phyloP scores from a whole-genome alignment of 805 yeast species.

The Ogataea henricii region DNA sequence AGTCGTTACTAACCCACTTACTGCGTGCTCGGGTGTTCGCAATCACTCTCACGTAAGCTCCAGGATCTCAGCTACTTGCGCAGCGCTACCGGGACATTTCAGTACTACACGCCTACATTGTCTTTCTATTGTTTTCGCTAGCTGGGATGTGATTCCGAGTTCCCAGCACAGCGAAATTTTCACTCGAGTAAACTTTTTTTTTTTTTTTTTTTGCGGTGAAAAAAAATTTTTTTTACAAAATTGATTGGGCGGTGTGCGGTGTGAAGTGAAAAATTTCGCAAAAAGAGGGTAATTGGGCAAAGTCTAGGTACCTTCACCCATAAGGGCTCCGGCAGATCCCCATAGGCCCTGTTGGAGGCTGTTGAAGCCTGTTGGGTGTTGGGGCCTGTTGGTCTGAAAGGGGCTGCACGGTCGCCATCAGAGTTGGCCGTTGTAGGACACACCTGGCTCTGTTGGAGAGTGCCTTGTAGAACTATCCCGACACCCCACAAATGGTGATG shows the following conservation, averaged over 20 bases:
- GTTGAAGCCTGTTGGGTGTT: no score
- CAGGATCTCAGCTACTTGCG: slow-evolving; percentile 1
- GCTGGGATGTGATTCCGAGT: neutral
- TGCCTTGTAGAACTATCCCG: no score
- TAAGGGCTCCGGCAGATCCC: no score
- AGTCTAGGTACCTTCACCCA: no score
- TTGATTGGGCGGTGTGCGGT: slow-evolving; percentile 9
- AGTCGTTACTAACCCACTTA: neutral
- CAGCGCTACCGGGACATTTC: slow-evolving; percentile 1
- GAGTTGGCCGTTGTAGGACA: no score
- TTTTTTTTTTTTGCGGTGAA: neutral
- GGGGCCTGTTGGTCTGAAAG: no score
- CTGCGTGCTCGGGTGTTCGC: slow-evolving; percentile 1
- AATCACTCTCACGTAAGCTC: neutral
- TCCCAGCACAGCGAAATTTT: slow-evolving; percentile 1
- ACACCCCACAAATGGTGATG: no score
- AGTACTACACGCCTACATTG: neutral
- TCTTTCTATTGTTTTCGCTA: slow-evolving; percentile 2
- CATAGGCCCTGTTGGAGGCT: no score
- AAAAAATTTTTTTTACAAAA: neutral
- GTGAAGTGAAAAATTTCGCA: slow-evolving; percentile 5
- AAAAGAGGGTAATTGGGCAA: slow-evolving; percentile 3
- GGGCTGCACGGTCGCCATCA: no score
- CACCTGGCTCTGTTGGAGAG: no score
- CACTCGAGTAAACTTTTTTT: neutral